Conservation (phyloP, 495 filamentous ascomycete species). For the Melanomma pulvis-pyrius region DNA sequence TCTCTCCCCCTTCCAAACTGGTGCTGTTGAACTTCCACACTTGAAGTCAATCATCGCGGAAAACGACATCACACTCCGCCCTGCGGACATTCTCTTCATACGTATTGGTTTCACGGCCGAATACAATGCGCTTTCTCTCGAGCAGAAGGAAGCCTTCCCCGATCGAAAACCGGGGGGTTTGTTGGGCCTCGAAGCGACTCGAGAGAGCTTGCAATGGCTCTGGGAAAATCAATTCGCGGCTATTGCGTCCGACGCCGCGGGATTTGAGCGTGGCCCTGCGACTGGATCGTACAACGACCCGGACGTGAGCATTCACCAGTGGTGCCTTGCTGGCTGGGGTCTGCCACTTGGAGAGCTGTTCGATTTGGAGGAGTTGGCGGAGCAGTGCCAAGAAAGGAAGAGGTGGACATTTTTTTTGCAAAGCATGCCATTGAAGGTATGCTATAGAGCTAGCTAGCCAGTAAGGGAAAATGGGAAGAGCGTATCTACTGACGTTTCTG, state of each 20-base stretch:
- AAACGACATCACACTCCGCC: constrained; percentile 45
- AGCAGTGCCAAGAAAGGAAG: background rate
- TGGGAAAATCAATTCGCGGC: constrained; percentile 18
- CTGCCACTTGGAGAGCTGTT: constrained; percentile 32
- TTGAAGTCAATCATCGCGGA: constrained; percentile 49
- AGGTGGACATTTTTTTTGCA: constrained; percentile 28
- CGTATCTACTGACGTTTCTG: background rate
- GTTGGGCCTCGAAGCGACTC: constrained; percentile 7
- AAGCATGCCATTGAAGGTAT: too few relatives aligned
- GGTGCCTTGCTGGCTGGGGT: constrained; percentile 15
- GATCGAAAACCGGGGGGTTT: too few relatives aligned
- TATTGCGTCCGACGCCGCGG: constrained; percentile 13
- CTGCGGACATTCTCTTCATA: constrained; percentile 61
- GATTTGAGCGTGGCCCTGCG: constrained; percentile 10
- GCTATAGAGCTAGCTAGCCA: too few relatives aligned
- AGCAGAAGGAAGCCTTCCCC: background rate
- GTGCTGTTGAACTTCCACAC: constrained; percentile 46
- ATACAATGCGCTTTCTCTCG: background rate
- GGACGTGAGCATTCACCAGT: constrained; percentile 7
- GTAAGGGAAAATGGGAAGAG: too few relatives aligned
- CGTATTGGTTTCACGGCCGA: constrained; percentile 51
- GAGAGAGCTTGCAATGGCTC: constrained; percentile 5
- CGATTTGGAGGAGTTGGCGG: constrained; percentile 21
- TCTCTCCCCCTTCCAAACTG: constrained; percentile 47
- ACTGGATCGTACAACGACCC: too few relatives aligned